These are phyloP conservation scores for Podospora conica DNA, from an alignment of 495 filamentous ascomycete species.

Conservation along the genomic window DNA sequence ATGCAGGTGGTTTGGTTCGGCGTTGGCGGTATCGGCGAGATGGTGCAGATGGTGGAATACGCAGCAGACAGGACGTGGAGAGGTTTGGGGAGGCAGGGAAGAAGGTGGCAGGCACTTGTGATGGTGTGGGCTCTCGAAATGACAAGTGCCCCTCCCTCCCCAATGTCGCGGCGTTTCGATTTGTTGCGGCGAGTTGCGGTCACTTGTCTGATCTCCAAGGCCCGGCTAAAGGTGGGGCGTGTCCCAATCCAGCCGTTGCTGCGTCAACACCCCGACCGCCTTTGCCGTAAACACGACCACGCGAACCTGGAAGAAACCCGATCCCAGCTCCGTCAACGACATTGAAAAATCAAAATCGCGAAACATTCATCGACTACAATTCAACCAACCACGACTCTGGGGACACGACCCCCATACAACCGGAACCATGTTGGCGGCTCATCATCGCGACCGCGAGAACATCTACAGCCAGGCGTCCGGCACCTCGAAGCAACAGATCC, in stretches of 20 bases:
- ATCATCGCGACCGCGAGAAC: conserved; percentile 79
- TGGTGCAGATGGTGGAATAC: conserved; percentile 7
- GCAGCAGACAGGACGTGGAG: conserved; percentile 9
- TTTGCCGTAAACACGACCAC: conserved; percentile 1
- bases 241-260: conserved; percentile 18
- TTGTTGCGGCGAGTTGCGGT: conserved; percentile 23
- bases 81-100: conserved; percentile 13
- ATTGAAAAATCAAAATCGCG: neutral
- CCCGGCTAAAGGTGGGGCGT: conserved; percentile 25
- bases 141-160: conserved; percentile 28
- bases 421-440: conserved; percentile 64
- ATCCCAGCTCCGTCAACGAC: neutral
- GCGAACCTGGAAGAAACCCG: neutral
- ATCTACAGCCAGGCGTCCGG: conserved; percentile 67
- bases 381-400: neutral
- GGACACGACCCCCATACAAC: conserved; percentile 11
- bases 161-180: conserved; percentile 23
- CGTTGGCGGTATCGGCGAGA: neutral
- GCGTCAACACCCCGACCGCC: conserved; percentile 16
- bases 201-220: conserved; percentile 27
- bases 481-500: conserved; percentile 67
- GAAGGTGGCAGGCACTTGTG: conserved; percentile 16
- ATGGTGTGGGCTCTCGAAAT: conserved; percentile 24
- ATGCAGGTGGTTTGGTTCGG: conserved; percentile 4
- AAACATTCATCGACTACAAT: neutral